Evolutionary conservation across 352 stramenopile genomes (phyloP).

Genomic region (Blastocystis sp.): DNA sequence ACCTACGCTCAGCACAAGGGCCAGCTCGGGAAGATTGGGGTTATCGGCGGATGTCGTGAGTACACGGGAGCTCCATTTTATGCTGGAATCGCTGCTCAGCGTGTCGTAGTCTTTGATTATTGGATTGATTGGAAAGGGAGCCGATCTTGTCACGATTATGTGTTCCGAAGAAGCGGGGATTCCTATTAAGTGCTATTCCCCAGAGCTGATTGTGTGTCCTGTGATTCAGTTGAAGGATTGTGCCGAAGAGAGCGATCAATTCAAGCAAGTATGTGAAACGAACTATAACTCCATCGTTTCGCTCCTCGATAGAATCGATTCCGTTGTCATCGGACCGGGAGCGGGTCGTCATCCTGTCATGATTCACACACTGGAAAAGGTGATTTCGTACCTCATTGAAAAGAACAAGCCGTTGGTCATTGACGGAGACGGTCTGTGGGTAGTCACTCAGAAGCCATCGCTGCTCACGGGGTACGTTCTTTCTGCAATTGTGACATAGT

Average conservation of each 20-base stretch:
- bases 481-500: not conserved
- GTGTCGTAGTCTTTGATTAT: conserved; percentile 62
- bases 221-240: not conserved
- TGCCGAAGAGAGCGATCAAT: not conserved
- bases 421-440: conserved; percentile 82
- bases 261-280: not conserved
- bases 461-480: not conserved
- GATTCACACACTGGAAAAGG: conserved; percentile 65
- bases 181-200: conserved; percentile 85
- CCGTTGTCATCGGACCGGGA: conserved; percentile 79
- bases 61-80: conserved; percentile 93
- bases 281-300: not conserved
- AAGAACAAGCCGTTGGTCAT: conserved; percentile 75
- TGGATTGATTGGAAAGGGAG: conserved; percentile 63
- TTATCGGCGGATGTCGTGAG: conserved; percentile 84
- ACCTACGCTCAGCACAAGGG: not conserved
- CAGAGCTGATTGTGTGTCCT: conserved; percentile 53
- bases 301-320: conserved; percentile 60
- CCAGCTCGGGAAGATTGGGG: conserved; percentile 71
- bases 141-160: conserved; percentile 87
- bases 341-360: conserved; percentile 77
- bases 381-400: conserved; percentile 68
- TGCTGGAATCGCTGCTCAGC: conserved; percentile 79
- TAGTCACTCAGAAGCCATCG: conserved; percentile 68
- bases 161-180: conserved; percentile 80